Conservation (phyloP, 2,329 filamentous ascomycete genomes). For the Endocalyx cinctus region DNA sequence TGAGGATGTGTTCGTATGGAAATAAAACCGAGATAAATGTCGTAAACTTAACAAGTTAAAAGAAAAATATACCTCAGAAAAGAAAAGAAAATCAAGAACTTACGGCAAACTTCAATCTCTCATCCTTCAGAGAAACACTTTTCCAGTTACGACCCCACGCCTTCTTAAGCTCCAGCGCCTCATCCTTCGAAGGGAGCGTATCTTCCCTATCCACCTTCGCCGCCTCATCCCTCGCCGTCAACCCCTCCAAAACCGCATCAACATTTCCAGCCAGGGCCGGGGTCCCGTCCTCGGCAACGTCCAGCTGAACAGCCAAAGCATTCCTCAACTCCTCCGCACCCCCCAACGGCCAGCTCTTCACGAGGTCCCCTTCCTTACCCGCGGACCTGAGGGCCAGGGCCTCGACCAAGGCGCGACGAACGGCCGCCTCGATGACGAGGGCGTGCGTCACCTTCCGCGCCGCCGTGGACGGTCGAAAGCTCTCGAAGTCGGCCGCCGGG, state of each 20-base stretch:
- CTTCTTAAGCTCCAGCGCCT: constrained; percentile 38
- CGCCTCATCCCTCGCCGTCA: constrained; percentile 25
- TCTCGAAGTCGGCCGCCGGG: constrained; percentile 36
- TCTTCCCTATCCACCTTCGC: too few species aligned
- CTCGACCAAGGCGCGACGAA: constrained; percentile 50
- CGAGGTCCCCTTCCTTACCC: constrained; percentile 19
- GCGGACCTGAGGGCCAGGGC: constrained; percentile 39
- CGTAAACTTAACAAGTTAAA: too few species aligned
- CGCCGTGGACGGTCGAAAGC: constrained; percentile 41
- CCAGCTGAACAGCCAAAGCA: too few species aligned
- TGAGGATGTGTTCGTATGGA: too few species aligned
- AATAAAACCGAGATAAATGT: too few species aligned
- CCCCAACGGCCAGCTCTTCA: constrained; percentile 17
- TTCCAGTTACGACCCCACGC: constrained; percentile 55
- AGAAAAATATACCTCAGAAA: neutral
- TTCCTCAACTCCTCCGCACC: too few species aligned
- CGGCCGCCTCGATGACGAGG: constrained; percentile 41
- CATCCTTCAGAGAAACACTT: constrained; percentile 50
- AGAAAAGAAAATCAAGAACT: constrained; percentile 27
- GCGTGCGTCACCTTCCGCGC: constrained; percentile 36
- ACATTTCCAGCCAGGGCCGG: constrained; percentile 36
- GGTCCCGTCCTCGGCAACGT: constrained; percentile 35
- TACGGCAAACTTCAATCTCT: constrained; percentile 69
- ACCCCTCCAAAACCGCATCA: constrained; percentile 25
- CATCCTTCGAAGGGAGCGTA: constrained; percentile 25